Evolutionary conservation across 2,329 filamentous ascomycete species (phyloP), one percentile per base, ranked within the genome.

Genomic region (Teratosphaeriaceae sp.): DNA sequence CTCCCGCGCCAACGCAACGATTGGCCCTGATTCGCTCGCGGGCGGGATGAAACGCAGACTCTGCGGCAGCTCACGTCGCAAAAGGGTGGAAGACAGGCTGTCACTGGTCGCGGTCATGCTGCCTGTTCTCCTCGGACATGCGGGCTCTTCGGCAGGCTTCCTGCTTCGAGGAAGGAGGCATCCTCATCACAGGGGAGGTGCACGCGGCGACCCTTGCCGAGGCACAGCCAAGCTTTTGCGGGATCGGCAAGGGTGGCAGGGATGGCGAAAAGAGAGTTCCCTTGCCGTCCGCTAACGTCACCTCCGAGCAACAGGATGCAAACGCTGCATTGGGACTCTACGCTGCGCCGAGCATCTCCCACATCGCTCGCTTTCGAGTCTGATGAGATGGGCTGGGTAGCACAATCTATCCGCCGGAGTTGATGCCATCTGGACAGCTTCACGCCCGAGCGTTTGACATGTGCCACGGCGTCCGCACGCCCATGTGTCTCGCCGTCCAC

Each of bases 11-110:
- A 35, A 34, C 24, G 15, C 6, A 3, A 11, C 24, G 11, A 7
- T 42, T 23, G 11, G 15, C 13, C 15, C 11, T 22, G 15, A 42
- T 33, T 42, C 27, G 27, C 23, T 34, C 20, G 29, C 20, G 27
- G 11, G 16, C 15, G 23, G 31, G 16, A 26, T 42, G 29, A 42
- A 42, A 42, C 39, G 8, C 34, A 6, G 16, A n/a, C 24, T 21
- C 21, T 33, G 38, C 29, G 33, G 9, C 39, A 35, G 34, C 20
- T 26, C 38, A 30, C 24, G 24, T 30, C 38, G 38, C 38, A 22
- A 42, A 8, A 26, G 13, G n/a, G 15, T 16, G 21, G 13, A 23
- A 24, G 20, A 23, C 18, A 34, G 39, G 16, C 19, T 27, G 13
- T 35, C 18, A 42, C 16, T 42, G 39, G 39, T 29, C 18, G 39